A percentile compares a stretch with the other conserved stretches of the same genome.
phyloP scores from a whole-genome alignment of 352 stramenopile genomes.

The Phytophthora sp. region DNA sequence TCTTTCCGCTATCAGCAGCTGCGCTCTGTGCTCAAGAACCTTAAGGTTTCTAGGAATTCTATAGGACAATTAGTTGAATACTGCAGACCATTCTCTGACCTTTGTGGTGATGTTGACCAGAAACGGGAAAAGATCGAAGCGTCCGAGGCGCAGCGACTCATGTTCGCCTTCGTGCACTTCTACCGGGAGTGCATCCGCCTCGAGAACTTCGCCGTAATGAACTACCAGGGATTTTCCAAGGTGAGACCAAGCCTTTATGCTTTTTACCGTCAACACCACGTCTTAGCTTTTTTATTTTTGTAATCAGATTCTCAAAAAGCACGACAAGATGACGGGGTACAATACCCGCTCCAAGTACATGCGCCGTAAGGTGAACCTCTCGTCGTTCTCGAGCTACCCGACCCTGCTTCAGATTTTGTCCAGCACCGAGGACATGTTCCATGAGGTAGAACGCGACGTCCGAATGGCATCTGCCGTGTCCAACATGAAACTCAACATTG shows the following conservation, averaged over 20 bases:
- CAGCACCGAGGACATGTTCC: slow-evolving; percentile 84
- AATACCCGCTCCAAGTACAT: slow-evolving; percentile 89
- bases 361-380: slow-evolving; percentile 81
- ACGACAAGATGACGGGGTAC: slow-evolving; percentile 88
- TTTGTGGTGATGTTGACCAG: slow-evolving; percentile 17
- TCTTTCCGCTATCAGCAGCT: slow-evolving; percentile 76
- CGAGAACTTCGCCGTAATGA: slow-evolving; percentile 86
- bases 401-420: slow-evolving; percentile 74
- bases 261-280: neutral
- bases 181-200: slow-evolving; percentile 83
- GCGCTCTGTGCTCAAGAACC: slow-evolving; percentile 66
- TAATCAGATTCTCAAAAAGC: slow-evolving; percentile 78
- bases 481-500: slow-evolving; percentile 63
- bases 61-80: neutral
- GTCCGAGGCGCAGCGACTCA: slow-evolving; percentile 70
- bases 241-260: slow-evolving; percentile 22
- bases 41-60: slow-evolving; percentile 46
- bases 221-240: slow-evolving; percentile 89
- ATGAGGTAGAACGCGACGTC: slow-evolving; percentile 67
- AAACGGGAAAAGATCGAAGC: slow-evolving; percentile 51
- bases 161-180: slow-evolving; percentile 86
- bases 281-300: slow-evolving; percentile 11
- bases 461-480: slow-evolving; percentile 58
- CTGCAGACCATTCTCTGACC: neutral
- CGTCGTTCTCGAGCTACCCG: slow-evolving; percentile 80